Conservation (phyloP, 257 asterid genomes). For the Plantago ovata region DNA sequence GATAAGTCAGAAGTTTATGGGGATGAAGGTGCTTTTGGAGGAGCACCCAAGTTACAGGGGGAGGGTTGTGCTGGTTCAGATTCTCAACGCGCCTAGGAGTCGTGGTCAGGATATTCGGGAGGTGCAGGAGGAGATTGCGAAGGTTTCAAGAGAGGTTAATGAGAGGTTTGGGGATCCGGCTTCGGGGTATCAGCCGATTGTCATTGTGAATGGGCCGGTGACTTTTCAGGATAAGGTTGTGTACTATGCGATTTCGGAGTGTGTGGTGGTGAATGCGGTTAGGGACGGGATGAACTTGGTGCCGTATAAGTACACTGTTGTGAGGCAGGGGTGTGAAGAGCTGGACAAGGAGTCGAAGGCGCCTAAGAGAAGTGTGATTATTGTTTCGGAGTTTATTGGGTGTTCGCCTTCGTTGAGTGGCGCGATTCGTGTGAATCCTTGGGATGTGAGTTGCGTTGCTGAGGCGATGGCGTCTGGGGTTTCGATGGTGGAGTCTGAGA, state of each 20-base stretch:
- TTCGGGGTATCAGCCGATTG: constrained; percentile 62
- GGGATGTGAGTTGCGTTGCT: constrained; percentile 64
- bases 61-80: constrained; percentile 62
- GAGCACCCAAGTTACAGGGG: constrained; percentile 41
- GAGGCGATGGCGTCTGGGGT: constrained; percentile 59
- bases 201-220: constrained; percentile 54
- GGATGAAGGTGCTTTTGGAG: constrained; percentile 56
- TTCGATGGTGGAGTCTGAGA: constrained; percentile 58
- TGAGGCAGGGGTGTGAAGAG: constrained; percentile 58
- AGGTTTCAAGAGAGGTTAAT: constrained; percentile 49
- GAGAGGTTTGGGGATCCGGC: constrained; percentile 35
- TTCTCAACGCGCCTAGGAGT: constrained; percentile 72
- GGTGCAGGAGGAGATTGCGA: constrained; percentile 55
- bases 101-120: constrained; percentile 71
- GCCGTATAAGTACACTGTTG: constrained; percentile 73
- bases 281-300: constrained; percentile 92
- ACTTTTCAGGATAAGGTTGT: constrained; percentile 68
- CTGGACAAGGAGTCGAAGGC: constrained; percentile 38
- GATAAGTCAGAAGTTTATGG: constrained; percentile 62
- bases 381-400: constrained; percentile 84
- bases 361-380: constrained; percentile 57
- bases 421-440: constrained; percentile 81
- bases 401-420: constrained; percentile 96
- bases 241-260: constrained; percentile 59
- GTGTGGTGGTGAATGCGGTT: constrained; percentile 83